These are phyloP conservation scores for Athelia sp. DNA, from an alignment of 1,284 basidiomycete species.

Conservation along the genomic window DNA sequence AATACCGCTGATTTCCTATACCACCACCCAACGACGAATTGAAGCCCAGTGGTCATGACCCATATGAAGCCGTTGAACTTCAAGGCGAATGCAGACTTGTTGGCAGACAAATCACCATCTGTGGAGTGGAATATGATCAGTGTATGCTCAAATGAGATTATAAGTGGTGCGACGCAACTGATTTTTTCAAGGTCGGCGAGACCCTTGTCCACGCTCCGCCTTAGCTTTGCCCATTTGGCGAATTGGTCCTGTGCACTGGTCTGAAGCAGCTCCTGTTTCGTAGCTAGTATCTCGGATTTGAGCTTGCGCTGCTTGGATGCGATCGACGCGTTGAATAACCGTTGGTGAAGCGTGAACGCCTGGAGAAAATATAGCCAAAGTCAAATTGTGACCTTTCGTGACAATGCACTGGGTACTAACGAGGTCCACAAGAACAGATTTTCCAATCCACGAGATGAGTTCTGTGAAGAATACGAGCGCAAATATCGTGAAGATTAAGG, in stretches of 20 bases:
- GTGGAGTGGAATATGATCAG: slow-evolving; percentile 4
- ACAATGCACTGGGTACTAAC: slow-evolving; percentile 40
- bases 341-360: slow-evolving; percentile 68
- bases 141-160: neutral
- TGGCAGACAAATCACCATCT: slow-evolving; percentile 69
- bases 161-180: slow-evolving; percentile 50
- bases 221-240: slow-evolving; percentile 96
- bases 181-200: slow-evolving; percentile 90
- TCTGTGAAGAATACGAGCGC: slow-evolving; percentile 76
- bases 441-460: slow-evolving; percentile 83
- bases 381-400: slow-evolving; percentile 7
- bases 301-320: slow-evolving; percentile 59
- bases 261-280: slow-evolving; percentile 82
- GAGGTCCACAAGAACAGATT: slow-evolving; percentile 72
- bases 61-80: slow-evolving; percentile 76
- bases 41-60: slow-evolving; percentile 79
- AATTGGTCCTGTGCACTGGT: slow-evolving; percentile 98
- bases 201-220: slow-evolving; percentile 89
- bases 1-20: slow-evolving; percentile 87
- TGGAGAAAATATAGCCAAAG: slow-evolving; percentile 19
- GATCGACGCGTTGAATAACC: slow-evolving; percentile 54
- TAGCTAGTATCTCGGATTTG: slow-evolving; percentile 72
- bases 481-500: slow-evolving; percentile 79
- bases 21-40: slow-evolving; percentile 84
- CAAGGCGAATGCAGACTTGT: slow-evolving; percentile 65